Conservation (phyloP, 495 filamentous ascomycete species). For the Clohesyomyces aquaticus region DNA sequence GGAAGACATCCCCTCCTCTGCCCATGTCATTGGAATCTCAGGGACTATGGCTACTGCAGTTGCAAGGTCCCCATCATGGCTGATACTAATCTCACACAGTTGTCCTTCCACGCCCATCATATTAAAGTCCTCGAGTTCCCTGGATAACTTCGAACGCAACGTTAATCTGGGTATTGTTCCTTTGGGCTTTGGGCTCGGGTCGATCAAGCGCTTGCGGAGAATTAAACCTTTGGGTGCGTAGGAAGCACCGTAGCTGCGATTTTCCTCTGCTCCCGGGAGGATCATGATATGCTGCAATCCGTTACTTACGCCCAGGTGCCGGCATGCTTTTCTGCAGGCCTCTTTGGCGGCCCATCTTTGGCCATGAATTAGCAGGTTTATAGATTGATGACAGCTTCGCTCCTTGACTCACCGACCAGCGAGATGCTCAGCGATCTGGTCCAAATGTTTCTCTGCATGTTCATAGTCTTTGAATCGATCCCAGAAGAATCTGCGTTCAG, state of each 20-base stretch:
- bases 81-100: slow-evolving; percentile 37
- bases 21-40: neutral
- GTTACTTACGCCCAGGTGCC: slow-evolving; percentile 7
- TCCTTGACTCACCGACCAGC: slow-evolving; percentile 27
- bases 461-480: slow-evolving; percentile 21
- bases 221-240: slow-evolving; percentile 17
- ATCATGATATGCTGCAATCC: slow-evolving; percentile 30
- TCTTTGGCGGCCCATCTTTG: slow-evolving; percentile 39
- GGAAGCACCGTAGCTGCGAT: neutral
- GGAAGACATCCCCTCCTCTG: neutral
- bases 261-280: neutral
- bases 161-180: too few relatives aligned
- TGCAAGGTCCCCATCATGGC: slow-evolving; percentile 24
- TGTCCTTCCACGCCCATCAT: slow-evolving; percentile 21
- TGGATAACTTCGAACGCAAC: too few relatives aligned
- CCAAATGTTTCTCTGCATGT: slow-evolving; percentile 8
- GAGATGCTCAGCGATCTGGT: slow-evolving; percentile 16
- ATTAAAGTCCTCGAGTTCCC: slow-evolving; percentile 5
- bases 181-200: neutral
- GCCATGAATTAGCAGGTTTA: neutral
- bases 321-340: slow-evolving; percentile 34
- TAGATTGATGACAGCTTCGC: neutral
- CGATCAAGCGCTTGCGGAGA: slow-evolving; percentile 12
- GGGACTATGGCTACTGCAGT: slow-evolving; percentile 32
- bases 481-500: slow-evolving; percentile 33